Percentiles rank a stretch among this genome's conserved stretches.
phyloP scores from a whole-genome alignment of 2,329 filamentous ascomycete genomes.

The Aplosporella prunicola region DNA sequence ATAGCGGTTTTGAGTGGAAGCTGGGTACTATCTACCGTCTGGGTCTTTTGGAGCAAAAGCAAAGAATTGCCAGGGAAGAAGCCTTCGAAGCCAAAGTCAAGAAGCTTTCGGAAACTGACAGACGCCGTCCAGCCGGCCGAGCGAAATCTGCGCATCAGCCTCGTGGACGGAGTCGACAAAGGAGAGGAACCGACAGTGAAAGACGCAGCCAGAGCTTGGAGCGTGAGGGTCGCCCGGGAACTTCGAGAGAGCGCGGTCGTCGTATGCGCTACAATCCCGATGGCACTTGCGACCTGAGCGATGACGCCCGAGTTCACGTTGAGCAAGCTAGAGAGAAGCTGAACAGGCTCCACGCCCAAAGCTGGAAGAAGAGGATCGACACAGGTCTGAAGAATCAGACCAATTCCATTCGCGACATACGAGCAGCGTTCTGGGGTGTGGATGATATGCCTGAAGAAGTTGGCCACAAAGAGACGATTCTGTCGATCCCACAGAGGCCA shows the following conservation, averaged over 20 bases:
- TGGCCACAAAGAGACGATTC: conserved; percentile 73
- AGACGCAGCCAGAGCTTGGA: conserved; percentile 32
- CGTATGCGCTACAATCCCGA: conserved; percentile 69
- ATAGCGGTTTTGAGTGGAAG: conserved; percentile 96
- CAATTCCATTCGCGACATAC: conserved; percentile 66
- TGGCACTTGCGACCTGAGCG: conserved; percentile 61
- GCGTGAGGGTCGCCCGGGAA: conserved; percentile 1
- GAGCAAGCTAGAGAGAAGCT: conserved; percentile 68
- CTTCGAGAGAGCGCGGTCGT: conserved; percentile 28
- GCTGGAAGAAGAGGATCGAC: conserved; percentile 89
- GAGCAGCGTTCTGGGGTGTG: conserved; percentile 69
- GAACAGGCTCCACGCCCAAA: conserved; percentile 72
- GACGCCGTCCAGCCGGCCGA: conserved; percentile 41
- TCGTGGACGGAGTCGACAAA: conserved; percentile 31
- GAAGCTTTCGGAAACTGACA: conserved; percentile 54
- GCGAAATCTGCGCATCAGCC: conserved; percentile 43
- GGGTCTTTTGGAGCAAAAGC: conserved; percentile 80
- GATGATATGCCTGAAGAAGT: conserved; percentile 73
- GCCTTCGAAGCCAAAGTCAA: conserved; percentile 83
- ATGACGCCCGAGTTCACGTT: conserved; percentile 60
- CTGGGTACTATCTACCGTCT: conserved; percentile 87
- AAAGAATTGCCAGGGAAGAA: conserved; percentile 80
- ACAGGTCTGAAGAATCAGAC: conserved; percentile 59
- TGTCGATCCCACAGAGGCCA: conserved; percentile 76
- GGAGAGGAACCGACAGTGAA: conserved; percentile 23